A percentile compares a stretch with the other conserved stretches of the same genome.
Conservation (phyloP, 2,329 filamentous ascomycete species). For the Helotiales sp. region DNA sequence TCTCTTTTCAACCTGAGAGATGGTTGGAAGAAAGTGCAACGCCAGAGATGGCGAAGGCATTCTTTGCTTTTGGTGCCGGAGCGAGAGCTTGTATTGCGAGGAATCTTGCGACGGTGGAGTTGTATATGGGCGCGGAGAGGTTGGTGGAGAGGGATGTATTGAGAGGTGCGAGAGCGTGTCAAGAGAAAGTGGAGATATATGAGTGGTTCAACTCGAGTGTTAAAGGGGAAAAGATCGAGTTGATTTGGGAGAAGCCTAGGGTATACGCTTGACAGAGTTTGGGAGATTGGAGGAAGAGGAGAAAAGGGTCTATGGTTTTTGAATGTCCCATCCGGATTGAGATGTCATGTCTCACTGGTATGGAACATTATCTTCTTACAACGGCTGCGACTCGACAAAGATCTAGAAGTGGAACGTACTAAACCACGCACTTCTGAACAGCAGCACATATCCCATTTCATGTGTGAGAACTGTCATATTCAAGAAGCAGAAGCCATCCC, state of each 20-base stretch:
- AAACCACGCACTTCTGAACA: too few species aligned
- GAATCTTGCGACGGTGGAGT: conserved; percentile 46
- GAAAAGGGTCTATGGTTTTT: background rate
- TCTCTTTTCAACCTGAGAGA: conserved; percentile 46
- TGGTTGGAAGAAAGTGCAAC: conserved; percentile 42
- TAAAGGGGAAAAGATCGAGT: conserved; percentile 48
- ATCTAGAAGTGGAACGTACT: too few species aligned
- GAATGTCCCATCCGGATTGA: background rate
- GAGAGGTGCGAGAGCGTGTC: conserved; percentile 41
- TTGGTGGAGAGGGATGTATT: conserved; percentile 45
- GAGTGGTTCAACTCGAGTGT: conserved; percentile 59
- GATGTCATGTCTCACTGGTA: background rate
- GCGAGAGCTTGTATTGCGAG: conserved; percentile 49
- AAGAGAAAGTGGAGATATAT: conserved; percentile 47
- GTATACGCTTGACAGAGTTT: background rate
- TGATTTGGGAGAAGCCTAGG: conserved; percentile 25
- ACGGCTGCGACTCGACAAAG: too few species aligned
- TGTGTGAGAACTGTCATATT: too few species aligned
- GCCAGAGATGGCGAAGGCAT: conserved; percentile 42
- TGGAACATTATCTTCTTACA: too few species aligned
- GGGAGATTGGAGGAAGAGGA: background rate
- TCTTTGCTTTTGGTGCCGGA: conserved; percentile 51
- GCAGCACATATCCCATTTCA: too few species aligned
- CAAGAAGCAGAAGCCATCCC: too few species aligned
- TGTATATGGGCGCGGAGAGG: conserved; percentile 38